Conservation (phyloP, 2,329 filamentous ascomycete species). For the Fusarium liriodendri region DNA sequence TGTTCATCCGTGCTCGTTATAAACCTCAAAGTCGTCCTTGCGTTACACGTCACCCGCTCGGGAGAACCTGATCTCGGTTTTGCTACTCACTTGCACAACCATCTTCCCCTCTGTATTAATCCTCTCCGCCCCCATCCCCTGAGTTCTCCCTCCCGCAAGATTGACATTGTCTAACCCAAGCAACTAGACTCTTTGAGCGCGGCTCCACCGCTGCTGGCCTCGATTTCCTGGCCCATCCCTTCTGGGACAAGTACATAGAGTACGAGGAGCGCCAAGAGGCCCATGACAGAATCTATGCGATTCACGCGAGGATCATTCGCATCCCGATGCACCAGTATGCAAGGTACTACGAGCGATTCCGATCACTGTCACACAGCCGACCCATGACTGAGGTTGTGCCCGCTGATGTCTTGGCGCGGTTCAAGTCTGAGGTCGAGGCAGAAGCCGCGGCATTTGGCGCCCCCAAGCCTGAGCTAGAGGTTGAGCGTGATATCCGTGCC, state of each 20-base stretch:
- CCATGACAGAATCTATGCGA: constrained; percentile 84
- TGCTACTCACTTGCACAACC: constrained; percentile 64
- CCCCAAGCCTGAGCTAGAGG: constrained; percentile 77
- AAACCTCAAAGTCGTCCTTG: constrained; percentile 55
- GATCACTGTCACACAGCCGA: constrained; percentile 77
- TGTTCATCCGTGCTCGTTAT: constrained; percentile 50
- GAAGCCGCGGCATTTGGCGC: constrained; percentile 67
- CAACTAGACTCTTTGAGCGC: constrained; percentile 88
- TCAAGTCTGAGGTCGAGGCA: constrained; percentile 77
- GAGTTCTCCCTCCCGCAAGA: constrained; percentile 45
- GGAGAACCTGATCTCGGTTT: constrained; percentile 57
- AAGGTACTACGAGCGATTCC: constrained; percentile 92
- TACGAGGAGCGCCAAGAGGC: constrained; percentile 93
- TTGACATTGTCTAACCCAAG: constrained; percentile 43
- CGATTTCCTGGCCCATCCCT: constrained; percentile 93
- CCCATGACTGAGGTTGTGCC: constrained; percentile 80
- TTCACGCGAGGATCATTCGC: constrained; percentile 83
- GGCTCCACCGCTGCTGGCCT: constrained; percentile 86
- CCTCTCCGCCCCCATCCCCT: constrained; percentile 54
- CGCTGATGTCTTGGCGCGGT: constrained; percentile 73
- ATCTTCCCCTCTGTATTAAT: constrained; percentile 68
- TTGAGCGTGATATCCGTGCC: constrained; percentile 83
- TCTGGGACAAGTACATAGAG: constrained; percentile 99
- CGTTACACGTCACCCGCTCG: constrained; percentile 50
- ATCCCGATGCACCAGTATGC: constrained; percentile 97